Evolutionary conservation across 2,329 filamentous ascomycete genomes (phyloP), one percentile per base, ranked within the genome.

Genomic region (Metarhizium brunneum): DNA sequence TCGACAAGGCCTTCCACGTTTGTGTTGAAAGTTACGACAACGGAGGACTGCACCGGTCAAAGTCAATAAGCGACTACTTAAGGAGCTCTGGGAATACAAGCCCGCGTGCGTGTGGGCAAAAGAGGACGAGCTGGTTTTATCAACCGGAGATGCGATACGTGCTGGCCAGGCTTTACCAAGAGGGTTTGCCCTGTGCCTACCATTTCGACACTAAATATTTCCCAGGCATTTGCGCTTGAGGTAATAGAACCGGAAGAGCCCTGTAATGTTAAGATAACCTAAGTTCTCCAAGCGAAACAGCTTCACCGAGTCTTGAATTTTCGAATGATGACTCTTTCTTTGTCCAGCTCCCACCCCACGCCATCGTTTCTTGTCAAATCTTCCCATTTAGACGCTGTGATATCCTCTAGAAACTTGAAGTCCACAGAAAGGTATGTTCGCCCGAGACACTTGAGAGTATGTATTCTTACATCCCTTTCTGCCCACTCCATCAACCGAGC

Each of bases 391-490:
- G 81, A 76, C 50, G 83, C 84, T 4, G 87, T 80, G 56, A 82
- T 79, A 65, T 77, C 79, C 71, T 94, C 88, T 52, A 96, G 71
- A 68, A 86, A 90, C 3, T 66, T 67, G 57, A 80, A 70, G 54
- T 90, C 88, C 8, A 90, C 85, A 20, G 74, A 82, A 60, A 96
- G 72, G 69, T 99, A 99, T 4, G 86, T 81, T 65, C 85, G 82
- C 1, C 90, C 91, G 54, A 97, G 81, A 67, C 91, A 94, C 74
- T 96, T 95, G 62, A 97, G 75, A 38, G 88, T 84, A 70, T 92
- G 87, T 61, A 83, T 76, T 62, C 87, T 78, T 66, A 96, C 78
- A n/a, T 81, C 78, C 29, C 84, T 81, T 62, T 90, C 88, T 8
- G 89, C 88, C 76, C 85, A 92, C 65, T 90, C 87, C 77, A 97